Percentiles rank a stretch among this genome's conserved stretches.
Evolutionary conservation across 768 basidiomycete species (phyloP).

Genomic region (Russula griseocarnosa): DNA sequence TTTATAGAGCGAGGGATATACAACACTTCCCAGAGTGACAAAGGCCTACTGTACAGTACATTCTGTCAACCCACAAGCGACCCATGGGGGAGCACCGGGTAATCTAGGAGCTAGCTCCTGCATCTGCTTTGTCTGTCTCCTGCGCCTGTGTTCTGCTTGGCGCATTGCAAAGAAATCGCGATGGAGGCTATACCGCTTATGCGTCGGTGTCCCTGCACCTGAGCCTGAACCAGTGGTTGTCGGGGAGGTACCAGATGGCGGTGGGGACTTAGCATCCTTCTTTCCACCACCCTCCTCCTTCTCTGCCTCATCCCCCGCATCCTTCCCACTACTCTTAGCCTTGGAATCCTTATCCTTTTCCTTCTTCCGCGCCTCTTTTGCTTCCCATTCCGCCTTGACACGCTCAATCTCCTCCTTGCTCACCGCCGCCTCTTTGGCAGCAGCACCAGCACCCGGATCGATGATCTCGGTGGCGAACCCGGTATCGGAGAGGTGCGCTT

Average conservation of each 20-base stretch:
- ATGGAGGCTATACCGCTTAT: conserved; percentile 78
- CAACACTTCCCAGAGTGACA: not conserved
- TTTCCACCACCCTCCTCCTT: conserved; percentile 38
- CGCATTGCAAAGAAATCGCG: conserved; percentile 80
- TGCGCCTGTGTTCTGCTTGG: conserved; percentile 66
- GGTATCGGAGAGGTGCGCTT: conserved; percentile 70
- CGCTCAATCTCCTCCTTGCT: conserved; percentile 70
- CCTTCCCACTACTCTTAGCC: conserved; percentile 27
- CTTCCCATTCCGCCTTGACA: conserved; percentile 78
- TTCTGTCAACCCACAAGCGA: not conserved
- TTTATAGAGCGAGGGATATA: not conserved
- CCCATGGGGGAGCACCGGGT: conserved; percentile 45
- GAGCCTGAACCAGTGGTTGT: conserved; percentile 21
- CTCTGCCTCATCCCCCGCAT: conserved; percentile 39
- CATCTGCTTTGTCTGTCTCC: conserved; percentile 59
- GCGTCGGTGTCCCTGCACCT: conserved; percentile 41
- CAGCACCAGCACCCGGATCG: conserved; percentile 30
- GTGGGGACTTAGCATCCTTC: conserved; percentile 34
- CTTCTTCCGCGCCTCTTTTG: conserved; percentile 59
- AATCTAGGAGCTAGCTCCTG: conserved; percentile 69
- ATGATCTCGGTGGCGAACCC: conserved; percentile 63
- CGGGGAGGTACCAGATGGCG: conserved; percentile 33
- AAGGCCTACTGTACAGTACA: not conserved
- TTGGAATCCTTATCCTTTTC: conserved; percentile 38
- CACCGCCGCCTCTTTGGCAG: conserved; percentile 42